phyloP scores from a whole-genome alignment of 2,329 filamentous ascomycete species.

The Colletotrichum paranaense region DNA sequence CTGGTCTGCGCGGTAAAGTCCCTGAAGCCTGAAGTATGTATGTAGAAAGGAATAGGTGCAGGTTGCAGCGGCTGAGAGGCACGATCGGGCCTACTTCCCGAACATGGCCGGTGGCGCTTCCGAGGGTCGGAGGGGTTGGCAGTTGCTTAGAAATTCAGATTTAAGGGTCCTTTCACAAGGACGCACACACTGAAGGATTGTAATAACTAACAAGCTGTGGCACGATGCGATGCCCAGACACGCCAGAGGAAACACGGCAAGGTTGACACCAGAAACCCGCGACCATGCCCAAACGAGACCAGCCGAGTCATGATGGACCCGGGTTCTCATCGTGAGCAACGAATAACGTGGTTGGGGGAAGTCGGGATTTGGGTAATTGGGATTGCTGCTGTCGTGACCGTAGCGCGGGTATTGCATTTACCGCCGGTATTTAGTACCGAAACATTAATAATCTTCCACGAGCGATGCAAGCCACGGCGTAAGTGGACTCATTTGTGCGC shows the following conservation, averaged over 20 bases:
- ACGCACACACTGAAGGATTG: too few relatives aligned
- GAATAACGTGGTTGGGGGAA: neutral
- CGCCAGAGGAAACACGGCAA: conserved; percentile 18
- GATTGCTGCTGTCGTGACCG: neutral
- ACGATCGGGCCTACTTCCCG: conserved; percentile 30
- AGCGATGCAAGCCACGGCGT: neutral
- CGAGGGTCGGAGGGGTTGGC: conserved; percentile 24
- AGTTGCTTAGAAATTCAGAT: conserved; percentile 30
- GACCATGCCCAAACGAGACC: conserved; percentile 24
- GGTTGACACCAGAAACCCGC: conserved; percentile 13
- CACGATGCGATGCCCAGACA: conserved; percentile 1
- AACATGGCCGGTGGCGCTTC: conserved; percentile 18
- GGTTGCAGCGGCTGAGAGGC: conserved; percentile 14
- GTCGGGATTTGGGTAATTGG: too few relatives aligned
- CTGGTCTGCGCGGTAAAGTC: neutral
- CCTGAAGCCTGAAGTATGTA: neutral
- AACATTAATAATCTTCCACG: neutral
- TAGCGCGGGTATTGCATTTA: conserved; percentile 4
- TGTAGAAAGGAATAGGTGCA: neutral
- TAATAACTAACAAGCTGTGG: too few relatives aligned
- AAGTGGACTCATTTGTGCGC: neutral
- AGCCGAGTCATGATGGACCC: conserved; percentile 28
- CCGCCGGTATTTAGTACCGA: neutral
- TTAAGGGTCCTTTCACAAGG: conserved; percentile 25
- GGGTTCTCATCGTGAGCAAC: conserved; percentile 18